Evolutionary conservation across 2,329 filamentous ascomycete species (phyloP), one percentile per base, ranked within the genome.

Genomic region (Ophiocordyceps camponoti-rufipedis): DNA sequence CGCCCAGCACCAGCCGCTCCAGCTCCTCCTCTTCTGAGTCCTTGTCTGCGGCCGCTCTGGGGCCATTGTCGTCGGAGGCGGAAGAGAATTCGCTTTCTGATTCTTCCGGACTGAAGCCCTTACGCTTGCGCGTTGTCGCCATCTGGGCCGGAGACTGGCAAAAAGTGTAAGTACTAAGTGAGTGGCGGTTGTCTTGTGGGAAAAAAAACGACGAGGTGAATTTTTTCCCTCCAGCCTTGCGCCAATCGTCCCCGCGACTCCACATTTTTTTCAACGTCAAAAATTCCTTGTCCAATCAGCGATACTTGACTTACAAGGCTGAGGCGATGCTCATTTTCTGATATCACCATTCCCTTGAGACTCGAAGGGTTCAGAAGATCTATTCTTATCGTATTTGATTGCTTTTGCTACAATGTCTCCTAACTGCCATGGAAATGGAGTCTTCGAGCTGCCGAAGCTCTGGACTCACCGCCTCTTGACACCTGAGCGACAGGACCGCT

Each of bases 1-100:
- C 84, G 46, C 91, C 91, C 50, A 98, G 84, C 4, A 98, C 83
- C 50, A 95, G 68, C 51, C 80, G 77, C 66, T 95, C 89, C 29
- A 95, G 75, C 58, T 89, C 85, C 56, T 82, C 78, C 60, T 95
- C 88, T 45, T 83, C 79, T 13, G 78, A 79, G 58, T 94, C 86
- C 58, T 89, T 91, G 44, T 83, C 80, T 14, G 47, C 53, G 46
- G 52, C 50, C 51, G 45, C 42, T 47, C 50, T 43, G 29, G 45
- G 48, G 13, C 57, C 56, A 31, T 58, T 56, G 28, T 55, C 57
- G 19, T 56, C 58, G 41, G 49, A 47, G 12, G 58, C 59, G 8
- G 57, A 57, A 11, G 48, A 48, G 18, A 51, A 44, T 8, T 59
- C 56, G 32, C 48, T 55, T 39, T 61, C 59, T 11, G 59, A 58